Percentiles rank a stretch among this genome's conserved stretches.
Conservation (phyloP, 208 protist species). For the Trypanosoma cruzi region DNA sequence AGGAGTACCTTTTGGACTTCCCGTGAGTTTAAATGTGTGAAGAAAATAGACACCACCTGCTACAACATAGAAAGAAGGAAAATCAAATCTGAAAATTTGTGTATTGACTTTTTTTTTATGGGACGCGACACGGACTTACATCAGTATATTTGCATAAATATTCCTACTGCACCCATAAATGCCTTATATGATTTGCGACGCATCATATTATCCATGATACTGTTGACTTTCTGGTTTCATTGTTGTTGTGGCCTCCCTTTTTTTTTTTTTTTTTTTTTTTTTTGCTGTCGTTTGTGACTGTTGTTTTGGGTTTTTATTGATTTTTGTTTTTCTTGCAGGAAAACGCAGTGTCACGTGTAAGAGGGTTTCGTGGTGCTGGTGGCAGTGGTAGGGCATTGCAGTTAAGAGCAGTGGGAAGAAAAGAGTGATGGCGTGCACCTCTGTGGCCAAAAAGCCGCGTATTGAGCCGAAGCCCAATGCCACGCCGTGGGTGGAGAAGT, state of each 20-base stretch:
- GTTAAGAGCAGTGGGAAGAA: background rate
- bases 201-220: too few relatives aligned
- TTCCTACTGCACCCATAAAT: too few relatives aligned
- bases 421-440: constrained; percentile 26
- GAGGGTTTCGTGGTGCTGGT: background rate
- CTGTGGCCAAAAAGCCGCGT: constrained; percentile 32
- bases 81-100: background rate
- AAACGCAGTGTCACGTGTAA: background rate
- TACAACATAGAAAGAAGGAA: background rate
- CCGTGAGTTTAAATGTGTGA: background rate
- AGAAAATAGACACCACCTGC: background rate
- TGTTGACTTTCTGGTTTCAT: too few relatives aligned
- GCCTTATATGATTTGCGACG: too few relatives aligned
- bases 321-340: background rate
- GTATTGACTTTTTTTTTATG: background rate
- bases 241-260: too few relatives aligned
- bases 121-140: background rate
- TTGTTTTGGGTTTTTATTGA: background rate
- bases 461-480: constrained; percentile 27
- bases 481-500: constrained; percentile 93
- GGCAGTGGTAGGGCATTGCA: background rate
- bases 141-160: constrained; percentile 21
- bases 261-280: constrained; percentile 4
- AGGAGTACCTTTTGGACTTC: too few relatives aligned
- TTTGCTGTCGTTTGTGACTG: background rate